These are phyloP conservation scores for Venturia pyrina DNA, from an alignment of 2,329 filamentous ascomycete species.

Conservation along the genomic window DNA sequence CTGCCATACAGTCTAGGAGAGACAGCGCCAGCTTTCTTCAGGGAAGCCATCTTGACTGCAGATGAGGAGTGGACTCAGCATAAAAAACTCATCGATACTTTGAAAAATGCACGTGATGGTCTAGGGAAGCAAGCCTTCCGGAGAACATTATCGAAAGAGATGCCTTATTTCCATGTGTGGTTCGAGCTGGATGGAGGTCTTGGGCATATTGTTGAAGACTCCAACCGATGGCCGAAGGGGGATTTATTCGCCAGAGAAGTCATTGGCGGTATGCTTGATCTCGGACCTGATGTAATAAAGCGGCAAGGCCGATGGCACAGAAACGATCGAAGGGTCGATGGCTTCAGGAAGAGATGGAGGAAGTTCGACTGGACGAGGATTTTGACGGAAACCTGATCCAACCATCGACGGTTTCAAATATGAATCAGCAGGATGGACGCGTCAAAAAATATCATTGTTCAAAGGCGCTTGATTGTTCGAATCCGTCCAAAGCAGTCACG, in stretches of 20 bases:
- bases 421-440: not conserved
- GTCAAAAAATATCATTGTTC: not conserved
- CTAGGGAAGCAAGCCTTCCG: constrained; percentile 71
- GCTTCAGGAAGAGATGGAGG: constrained; percentile 75
- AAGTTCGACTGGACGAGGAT: constrained; percentile 84
- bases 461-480: not conserved
- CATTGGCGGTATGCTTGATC: constrained; percentile 83
- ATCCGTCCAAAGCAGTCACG: not conserved
- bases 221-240: constrained; percentile 73
- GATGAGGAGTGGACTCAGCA: constrained; percentile 97
- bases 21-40: constrained; percentile 88
- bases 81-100: constrained; percentile 85
- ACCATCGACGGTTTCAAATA: not conserved
- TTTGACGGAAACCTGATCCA: constrained; percentile 36
- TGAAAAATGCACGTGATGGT: constrained; percentile 52
- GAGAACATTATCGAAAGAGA: constrained; percentile 76
- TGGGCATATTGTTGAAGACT: constrained; percentile 85
- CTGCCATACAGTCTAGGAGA: constrained; percentile 87
- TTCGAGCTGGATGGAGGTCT: constrained; percentile 86
- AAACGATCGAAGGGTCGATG: constrained; percentile 58
- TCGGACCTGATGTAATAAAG: constrained; percentile 73
- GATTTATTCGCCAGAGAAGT: constrained; percentile 91
- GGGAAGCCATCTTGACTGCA: constrained; percentile 76
- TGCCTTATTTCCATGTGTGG: constrained; percentile 97
- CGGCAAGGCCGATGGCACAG: constrained; percentile 78